phyloP scores from a whole-genome alignment of 768 basidiomycete species.

The Pleurotus salmoneostramineus region DNA sequence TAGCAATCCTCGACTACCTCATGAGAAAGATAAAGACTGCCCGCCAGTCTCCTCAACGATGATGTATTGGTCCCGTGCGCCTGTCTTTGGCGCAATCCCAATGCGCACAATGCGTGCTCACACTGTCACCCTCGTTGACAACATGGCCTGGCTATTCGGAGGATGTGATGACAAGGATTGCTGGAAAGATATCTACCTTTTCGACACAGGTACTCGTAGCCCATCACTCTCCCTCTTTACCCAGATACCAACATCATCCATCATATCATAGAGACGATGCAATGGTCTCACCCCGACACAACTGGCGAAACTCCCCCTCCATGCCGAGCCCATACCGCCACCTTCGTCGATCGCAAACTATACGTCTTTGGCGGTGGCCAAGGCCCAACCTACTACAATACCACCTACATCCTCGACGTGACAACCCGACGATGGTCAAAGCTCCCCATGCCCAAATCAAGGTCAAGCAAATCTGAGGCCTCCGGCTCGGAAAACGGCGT shows the following conservation, averaged over 20 bases:
- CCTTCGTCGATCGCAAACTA: slow-evolving; percentile 75
- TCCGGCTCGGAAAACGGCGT: neutral
- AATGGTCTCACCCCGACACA: slow-evolving; percentile 79
- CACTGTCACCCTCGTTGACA: slow-evolving; percentile 79
- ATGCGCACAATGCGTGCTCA: slow-evolving; percentile 75
- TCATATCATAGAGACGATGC: slow-evolving; percentile 66
- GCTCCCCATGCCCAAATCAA: slow-evolving; percentile 13
- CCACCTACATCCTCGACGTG: slow-evolving; percentile 82
- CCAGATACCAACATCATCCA: neutral
- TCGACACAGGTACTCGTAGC: slow-evolving; percentile 65
- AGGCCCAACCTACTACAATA: slow-evolving; percentile 77
- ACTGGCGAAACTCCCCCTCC: slow-evolving; percentile 78
- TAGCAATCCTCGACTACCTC: slow-evolving; percentile 52
- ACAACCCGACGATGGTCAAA: slow-evolving; percentile 60
- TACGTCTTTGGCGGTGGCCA: slow-evolving; percentile 88
- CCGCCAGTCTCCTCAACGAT: slow-evolving; percentile 62
- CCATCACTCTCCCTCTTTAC: neutral
- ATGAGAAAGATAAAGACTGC: slow-evolving; percentile 47
- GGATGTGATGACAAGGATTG: slow-evolving; percentile 82
- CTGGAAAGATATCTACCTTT: slow-evolving; percentile 75
- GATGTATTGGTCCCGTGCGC: slow-evolving; percentile 86
- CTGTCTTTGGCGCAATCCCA: slow-evolving; percentile 69
- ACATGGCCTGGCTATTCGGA: slow-evolving; percentile 83
- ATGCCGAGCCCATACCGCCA: slow-evolving; percentile 85
- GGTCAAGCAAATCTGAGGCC: neutral